Evolutionary conservation across 768 basidiomycete genomes (phyloP).

Genomic region (Auriculariales sp.): DNA sequence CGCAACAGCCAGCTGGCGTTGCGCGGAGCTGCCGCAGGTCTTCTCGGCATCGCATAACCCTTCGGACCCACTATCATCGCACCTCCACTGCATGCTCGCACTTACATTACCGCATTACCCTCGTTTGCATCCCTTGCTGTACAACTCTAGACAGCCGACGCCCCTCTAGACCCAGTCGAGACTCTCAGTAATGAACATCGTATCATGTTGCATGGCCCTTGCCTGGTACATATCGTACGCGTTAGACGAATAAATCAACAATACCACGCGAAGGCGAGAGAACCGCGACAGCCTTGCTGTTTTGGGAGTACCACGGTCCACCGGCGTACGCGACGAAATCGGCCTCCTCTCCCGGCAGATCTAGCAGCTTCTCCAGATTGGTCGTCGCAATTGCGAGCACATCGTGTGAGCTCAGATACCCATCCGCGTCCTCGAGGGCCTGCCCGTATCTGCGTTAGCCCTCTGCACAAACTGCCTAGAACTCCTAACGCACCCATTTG

Average conservation of each 20-base stretch:
- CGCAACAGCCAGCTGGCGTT: slow-evolving; percentile 41
- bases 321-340: slow-evolving; percentile 20
- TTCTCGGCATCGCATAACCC: neutral
- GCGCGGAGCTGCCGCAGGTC: neutral
- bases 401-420: slow-evolving; percentile 13
- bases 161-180: too few species aligned
- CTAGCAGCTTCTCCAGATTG: slow-evolving; percentile 24
- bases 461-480: neutral
- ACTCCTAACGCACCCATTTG: neutral
- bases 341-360: slow-evolving; percentile 14
- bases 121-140: too few species aligned
- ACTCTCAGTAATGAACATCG: too few species aligned
- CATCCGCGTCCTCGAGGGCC: slow-evolving; percentile 12
- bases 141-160: too few species aligned
- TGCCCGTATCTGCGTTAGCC: slow-evolving; percentile 19
- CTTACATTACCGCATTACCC: too few species aligned
- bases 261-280: slow-evolving; percentile 1
- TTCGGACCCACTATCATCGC: too few species aligned
- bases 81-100: too few species aligned
- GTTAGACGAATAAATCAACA: neutral
- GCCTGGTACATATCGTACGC: too few species aligned
- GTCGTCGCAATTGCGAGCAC: slow-evolving; percentile 20
- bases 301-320: slow-evolving; percentile 14
- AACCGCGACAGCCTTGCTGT: slow-evolving; percentile 5
- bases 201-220: too few species aligned